A percentile compares a stretch with the other conserved stretches of the same genome.
phyloP scores from a whole-genome alignment of 805 yeast genomes.

The Yarrowia sp. region DNA sequence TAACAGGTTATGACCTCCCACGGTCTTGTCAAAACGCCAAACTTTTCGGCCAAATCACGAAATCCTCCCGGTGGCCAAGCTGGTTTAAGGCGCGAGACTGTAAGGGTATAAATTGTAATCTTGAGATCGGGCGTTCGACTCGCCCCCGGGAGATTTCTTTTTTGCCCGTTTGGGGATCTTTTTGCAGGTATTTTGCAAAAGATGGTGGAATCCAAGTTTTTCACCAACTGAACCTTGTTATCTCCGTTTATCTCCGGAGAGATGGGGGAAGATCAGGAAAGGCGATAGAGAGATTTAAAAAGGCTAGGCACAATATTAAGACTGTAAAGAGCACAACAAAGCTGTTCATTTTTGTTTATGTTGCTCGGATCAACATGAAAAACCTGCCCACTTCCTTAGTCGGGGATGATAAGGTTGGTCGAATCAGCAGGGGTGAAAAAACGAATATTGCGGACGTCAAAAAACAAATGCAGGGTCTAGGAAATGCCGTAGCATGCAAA shows the following conservation, averaged over 20 bases:
- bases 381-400: not conserved
- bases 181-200: not conserved
- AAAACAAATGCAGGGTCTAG: not conserved
- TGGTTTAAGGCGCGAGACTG: constrained; percentile 25
- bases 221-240: not conserved
- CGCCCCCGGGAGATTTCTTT: constrained; percentile 21
- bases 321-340: no score
- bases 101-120: constrained; percentile 13
- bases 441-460: not conserved
- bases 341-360: not conserved
- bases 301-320: no score
- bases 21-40: not conserved
- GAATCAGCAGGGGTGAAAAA: not conserved
- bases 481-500: not conserved
- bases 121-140: constrained; percentile 25
- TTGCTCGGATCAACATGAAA: not conserved
- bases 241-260: not conserved
- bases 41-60: constrained; percentile 6
- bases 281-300: no score
- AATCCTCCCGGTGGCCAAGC: constrained; percentile 22
- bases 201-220: not conserved
- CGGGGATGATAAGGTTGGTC: constrained; percentile 7
- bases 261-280: no score
- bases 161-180: not conserved
- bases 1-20: not conserved